Evolutionary conservation across 176 grass and related monocot genomes (phyloP).

Genomic region (Oryza glaberrima): DNA sequence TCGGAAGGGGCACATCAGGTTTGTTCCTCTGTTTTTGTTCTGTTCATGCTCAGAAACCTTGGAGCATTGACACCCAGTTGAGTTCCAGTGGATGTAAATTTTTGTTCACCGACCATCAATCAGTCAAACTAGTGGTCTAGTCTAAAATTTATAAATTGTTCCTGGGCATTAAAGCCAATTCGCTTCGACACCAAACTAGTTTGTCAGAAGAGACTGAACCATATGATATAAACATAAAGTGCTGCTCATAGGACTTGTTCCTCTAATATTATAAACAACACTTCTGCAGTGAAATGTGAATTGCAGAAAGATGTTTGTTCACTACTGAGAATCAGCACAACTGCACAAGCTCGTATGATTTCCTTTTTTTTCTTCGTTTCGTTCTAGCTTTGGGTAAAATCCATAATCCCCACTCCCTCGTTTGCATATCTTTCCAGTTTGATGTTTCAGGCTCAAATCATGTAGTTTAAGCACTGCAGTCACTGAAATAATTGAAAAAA

Average conservation of each 20-base stretch:
- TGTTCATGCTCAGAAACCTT: slow-evolving; percentile 6
- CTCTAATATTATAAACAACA: not conserved
- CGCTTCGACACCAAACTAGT: not conserved
- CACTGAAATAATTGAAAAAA: not conserved
- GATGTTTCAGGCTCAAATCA: not conserved
- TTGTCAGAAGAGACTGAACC: not conserved
- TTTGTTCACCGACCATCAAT: not conserved
- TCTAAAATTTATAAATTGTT: not conserved
- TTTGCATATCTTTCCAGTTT: not conserved
- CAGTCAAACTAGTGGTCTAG: slow-evolving; percentile 17
- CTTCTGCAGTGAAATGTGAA: slow-evolving; percentile 8
- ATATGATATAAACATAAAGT: not conserved
- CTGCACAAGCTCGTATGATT: slow-evolving; percentile 1
- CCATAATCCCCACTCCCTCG: not conserved
- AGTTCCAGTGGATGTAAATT: not conserved
- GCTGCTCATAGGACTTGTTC: not conserved
- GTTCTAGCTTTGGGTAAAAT: not conserved
- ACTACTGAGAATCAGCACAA: not conserved
- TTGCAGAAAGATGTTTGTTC: slow-evolving; percentile 3
- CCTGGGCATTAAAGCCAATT: not conserved
- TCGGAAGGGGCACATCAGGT: slow-evolving; percentile 98
- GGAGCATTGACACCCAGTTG: slow-evolving; percentile 5
- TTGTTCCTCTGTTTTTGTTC: slow-evolving; percentile 39
- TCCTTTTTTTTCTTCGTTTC: not conserved
- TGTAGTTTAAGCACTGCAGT: not conserved